Percentiles rank a stretch among this genome's conserved stretches.
phyloP scores from a whole-genome alignment of 2,329 filamentous ascomycete genomes.

The Colletotrichum chlorophyti region DNA sequence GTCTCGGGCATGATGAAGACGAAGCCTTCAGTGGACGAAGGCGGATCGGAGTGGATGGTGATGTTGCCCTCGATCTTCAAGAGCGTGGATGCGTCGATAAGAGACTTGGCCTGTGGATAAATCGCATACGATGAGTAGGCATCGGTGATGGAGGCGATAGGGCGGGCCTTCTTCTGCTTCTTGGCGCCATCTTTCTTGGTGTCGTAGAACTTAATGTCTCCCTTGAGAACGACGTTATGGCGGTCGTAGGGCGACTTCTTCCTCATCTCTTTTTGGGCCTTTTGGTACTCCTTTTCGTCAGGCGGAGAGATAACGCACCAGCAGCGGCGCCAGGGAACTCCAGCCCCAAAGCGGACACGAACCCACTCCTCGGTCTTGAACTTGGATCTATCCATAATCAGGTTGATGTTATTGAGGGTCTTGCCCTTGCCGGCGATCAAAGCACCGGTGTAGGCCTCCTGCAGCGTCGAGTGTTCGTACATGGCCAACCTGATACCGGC shows the following conservation, averaged over 20 bases:
- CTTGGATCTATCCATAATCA: slow-evolving; percentile 83
- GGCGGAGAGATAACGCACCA: slow-evolving; percentile 96
- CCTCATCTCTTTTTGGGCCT: slow-evolving; percentile 83
- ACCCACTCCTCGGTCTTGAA: slow-evolving; percentile 91
- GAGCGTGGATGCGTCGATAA: slow-evolving; percentile 93
- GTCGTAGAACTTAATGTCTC: slow-evolving; percentile 95
- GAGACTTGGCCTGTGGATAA: slow-evolving; percentile 90
- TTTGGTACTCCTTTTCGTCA: slow-evolving; percentile 90
- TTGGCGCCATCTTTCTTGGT: slow-evolving; percentile 74
- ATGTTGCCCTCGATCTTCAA: slow-evolving; percentile 94
- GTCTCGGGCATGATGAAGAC: slow-evolving; percentile 98
- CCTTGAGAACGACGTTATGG: slow-evolving; percentile 72
- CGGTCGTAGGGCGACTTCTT: slow-evolving; percentile 85
- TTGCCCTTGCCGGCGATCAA: slow-evolving; percentile 95
- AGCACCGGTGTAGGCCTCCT: slow-evolving; percentile 96
- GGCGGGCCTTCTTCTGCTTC: slow-evolving; percentile 88
- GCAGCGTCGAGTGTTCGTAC: slow-evolving; percentile 90
- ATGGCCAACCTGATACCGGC: slow-evolving; percentile 91
- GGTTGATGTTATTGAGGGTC: slow-evolving; percentile 84
- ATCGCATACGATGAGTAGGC: slow-evolving; percentile 94
- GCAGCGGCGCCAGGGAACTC: slow-evolving; percentile 93
- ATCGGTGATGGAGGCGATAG: slow-evolving; percentile 90
- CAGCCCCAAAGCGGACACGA: slow-evolving; percentile 91
- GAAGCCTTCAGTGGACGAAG: slow-evolving; percentile 85
- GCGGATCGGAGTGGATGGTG: slow-evolving; percentile 81